Conservation (phyloP, 2,329 filamentous ascomycete genomes). For the Orbilia oligospora region DNA sequence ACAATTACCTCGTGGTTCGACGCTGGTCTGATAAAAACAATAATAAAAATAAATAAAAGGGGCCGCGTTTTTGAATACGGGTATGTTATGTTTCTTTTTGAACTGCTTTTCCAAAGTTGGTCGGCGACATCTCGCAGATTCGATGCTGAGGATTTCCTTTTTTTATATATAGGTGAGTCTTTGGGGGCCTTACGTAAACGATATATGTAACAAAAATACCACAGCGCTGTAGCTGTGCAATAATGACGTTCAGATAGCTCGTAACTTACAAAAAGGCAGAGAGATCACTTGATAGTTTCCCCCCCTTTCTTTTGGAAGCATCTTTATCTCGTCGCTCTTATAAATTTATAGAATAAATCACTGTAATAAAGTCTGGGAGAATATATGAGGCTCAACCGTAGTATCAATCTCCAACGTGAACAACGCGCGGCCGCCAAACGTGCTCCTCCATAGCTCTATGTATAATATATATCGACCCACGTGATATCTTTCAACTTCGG, state of each 20-base stretch:
- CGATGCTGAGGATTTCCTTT: conserved; percentile 30
- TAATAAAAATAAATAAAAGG: background rate
- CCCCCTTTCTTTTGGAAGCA: too few relatives aligned
- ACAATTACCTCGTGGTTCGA: conserved; percentile 6
- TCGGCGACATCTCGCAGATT: conserved; percentile 36
- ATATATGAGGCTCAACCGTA: too few relatives aligned
- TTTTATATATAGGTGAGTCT: background rate
- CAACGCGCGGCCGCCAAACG: too few relatives aligned
- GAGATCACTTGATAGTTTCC: background rate
- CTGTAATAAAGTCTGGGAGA: too few relatives aligned
- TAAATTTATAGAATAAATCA: too few relatives aligned
- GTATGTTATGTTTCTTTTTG: background rate
- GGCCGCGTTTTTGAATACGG: background rate
- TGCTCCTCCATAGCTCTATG: too few relatives aligned
- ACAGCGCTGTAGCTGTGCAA: background rate
- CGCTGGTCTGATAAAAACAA: conserved; percentile 12
- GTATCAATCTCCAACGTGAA: too few relatives aligned
- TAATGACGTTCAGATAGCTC: background rate
- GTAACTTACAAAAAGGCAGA: background rate
- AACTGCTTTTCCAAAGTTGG: background rate
- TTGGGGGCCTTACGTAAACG: conserved; percentile 14
- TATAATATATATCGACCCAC: too few relatives aligned
- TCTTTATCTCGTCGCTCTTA: too few relatives aligned
- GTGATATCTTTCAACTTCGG: background rate
- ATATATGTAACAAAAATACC: conserved; percentile 1